A percentile compares a stretch with the other conserved stretches of the same genome.
These are phyloP conservation scores for Neonectria ditissima DNA, from an alignment of 2,329 filamentous ascomycete genomes.

Conservation along the genomic window DNA sequence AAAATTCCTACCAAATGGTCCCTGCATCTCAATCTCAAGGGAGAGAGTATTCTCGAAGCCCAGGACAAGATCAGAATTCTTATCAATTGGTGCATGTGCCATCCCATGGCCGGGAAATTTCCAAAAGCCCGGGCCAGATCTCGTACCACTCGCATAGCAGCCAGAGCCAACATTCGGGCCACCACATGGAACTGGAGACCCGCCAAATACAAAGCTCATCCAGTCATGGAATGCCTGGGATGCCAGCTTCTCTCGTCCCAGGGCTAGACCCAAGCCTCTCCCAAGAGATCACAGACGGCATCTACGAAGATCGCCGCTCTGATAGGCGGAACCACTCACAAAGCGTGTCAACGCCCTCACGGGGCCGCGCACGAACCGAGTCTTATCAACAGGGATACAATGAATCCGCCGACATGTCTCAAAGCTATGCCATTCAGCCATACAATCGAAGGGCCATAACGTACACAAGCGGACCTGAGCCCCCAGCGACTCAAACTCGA, in stretches of 20 bases:
- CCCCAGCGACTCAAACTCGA: conserved; percentile 41
- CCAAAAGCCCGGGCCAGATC: conserved; percentile 47
- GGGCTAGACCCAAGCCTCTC: conserved; percentile 68
- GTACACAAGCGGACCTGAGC: conserved; percentile 52
- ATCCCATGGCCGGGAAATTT: conserved; percentile 49
- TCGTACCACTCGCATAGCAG: conserved; percentile 47
- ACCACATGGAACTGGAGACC: conserved; percentile 53
- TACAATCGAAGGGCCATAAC: conserved; percentile 58
- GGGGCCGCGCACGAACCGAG: conserved; percentile 52
- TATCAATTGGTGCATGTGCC: conserved; percentile 12
- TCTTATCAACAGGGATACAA: conserved; percentile 44
- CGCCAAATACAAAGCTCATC: conserved; percentile 47
- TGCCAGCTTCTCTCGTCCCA: conserved; percentile 71
- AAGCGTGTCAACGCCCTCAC: conserved; percentile 55
- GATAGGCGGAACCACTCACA: conserved; percentile 59
- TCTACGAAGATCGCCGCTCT: conserved; percentile 65
- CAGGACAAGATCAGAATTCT: conserved; percentile 13
- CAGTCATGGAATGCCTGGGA: conserved; percentile 58
- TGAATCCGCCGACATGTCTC: conserved; percentile 40
- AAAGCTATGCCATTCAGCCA: conserved; percentile 54
- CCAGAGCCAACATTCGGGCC: conserved; percentile 48
- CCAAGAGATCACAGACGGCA: conserved; percentile 68
- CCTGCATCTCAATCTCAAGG: conserved; percentile 30
- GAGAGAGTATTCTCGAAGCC: conserved; percentile 12
- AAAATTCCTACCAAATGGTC: conserved; percentile 12